A percentile compares a stretch with the other conserved stretches of the same genome.
Conservation (phyloP, 2,329 filamentous ascomycete genomes). For the Botrytis sinoallii region DNA sequence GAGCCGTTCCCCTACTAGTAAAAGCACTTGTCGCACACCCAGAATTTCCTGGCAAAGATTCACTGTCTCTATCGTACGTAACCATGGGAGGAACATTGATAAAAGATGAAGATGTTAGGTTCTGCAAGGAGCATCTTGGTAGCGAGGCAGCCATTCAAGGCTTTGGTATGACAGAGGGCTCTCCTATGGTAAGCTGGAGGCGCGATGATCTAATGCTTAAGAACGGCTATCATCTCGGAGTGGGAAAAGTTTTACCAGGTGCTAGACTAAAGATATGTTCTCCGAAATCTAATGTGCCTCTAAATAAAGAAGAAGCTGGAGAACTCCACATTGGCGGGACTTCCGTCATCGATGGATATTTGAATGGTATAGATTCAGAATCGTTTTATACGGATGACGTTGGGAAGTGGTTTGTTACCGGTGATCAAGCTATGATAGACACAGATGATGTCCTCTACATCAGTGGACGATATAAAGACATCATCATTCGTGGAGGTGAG, state of each 20-base stretch:
- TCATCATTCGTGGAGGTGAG: constrained; percentile 65
- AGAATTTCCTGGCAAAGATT: neutral
- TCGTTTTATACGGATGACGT: neutral
- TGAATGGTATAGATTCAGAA: constrained; percentile 64
- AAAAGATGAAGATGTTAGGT: constrained; percentile 17
- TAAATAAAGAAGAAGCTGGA: constrained; percentile 51
- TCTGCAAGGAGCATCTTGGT: constrained; percentile 16
- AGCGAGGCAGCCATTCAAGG: constrained; percentile 7
- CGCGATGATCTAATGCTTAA: constrained; percentile 12
- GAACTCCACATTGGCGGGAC: constrained; percentile 79
- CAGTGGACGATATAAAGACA: constrained; percentile 66
- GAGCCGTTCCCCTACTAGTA: neutral
- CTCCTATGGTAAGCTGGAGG: constrained; percentile 14
- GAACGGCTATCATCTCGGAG: constrained; percentile 14
- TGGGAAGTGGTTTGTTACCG: constrained; percentile 49
- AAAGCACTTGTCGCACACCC: neutral
- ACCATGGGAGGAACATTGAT: constrained; percentile 20
- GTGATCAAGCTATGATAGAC: constrained; percentile 52
- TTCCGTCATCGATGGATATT: constrained; percentile 65
- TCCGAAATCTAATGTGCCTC: neutral
- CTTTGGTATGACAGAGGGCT: constrained; percentile 21
- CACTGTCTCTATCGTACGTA: constrained; percentile 10
- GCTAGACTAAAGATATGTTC: constrained; percentile 36
- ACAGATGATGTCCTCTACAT: constrained; percentile 48
- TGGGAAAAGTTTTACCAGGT: constrained; percentile 20